Base-by-base conservation (phyloP, 192 early-diverging fungal genomes). In the Coemansia sp. region DNA sequence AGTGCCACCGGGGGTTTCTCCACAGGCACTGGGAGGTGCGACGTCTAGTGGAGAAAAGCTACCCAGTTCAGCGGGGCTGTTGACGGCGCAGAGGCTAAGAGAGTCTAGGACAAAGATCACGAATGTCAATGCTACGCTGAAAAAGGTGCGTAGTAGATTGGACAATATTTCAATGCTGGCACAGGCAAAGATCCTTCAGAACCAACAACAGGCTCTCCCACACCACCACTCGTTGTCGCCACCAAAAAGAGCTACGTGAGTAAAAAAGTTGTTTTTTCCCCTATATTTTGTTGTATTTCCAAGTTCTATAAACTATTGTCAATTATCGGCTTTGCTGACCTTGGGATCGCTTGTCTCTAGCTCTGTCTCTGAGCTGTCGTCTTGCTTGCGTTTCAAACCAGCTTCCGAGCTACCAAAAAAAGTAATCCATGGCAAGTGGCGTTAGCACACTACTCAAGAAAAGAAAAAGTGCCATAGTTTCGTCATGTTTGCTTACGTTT, bases 81-180 rank as follows among this genome's bases (percentile, higher is more conserved):
- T 42, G 51, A 71, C 79, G 0, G 70, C 74, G 0, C 51, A 53
- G 62, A 51, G 71, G 18, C 68, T 82, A 28, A 73, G 66, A 18
- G 71, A 70, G 0, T 70, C 74, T 9, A 26, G 79, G 31, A 56
- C 79, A 5, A 66, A 62, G 33, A 63, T 82, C 8, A 43, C 65
- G 1, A 64, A 64, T 24, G 62, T 82, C 10, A 82, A 82, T 48
- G 59, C 56, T 8, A 72, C 57, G 8, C 62, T 82, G 28, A 82
- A 76, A 28, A 66, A 62, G n/a, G 79, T 82, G 0, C 65, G 74
- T 5, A 26, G 74, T 3, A 50, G 79, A 18, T 28, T 82, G 24
- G 79, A 82, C 40, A 71, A 68, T 11, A 50, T 82, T 2, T 70
- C 79, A n/a, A 72, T 82, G 74, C 68, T 82, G 16, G 79, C 79